A percentile compares a stretch with the other conserved stretches of the same genome.
phyloP scores from a whole-genome alignment of 768 basidiomycete species.

The Tylopilus felleus region DNA sequence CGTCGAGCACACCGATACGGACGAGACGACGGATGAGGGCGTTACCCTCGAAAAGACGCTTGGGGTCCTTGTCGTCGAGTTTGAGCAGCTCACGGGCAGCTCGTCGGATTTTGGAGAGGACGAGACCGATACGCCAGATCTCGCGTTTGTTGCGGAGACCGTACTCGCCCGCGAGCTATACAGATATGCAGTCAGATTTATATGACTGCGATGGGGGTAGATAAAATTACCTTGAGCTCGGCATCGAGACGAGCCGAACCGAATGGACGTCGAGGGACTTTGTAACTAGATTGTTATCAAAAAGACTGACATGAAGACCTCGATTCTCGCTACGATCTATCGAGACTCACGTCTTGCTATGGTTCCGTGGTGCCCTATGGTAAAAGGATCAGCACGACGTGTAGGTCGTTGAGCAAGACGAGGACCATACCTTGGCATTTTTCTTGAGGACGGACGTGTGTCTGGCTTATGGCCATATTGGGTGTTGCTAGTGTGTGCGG shows the following conservation, averaged over 20 bases:
- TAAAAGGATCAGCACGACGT: conserved; percentile 26
- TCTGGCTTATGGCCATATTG: conserved; percentile 34
- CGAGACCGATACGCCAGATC: conserved; percentile 99
- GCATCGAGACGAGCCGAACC: conserved; percentile 98
- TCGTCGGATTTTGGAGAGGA: conserved; percentile 99
- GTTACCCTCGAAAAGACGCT: conserved; percentile 99
- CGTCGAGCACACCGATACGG: conserved; percentile 99
- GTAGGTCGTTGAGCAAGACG: conserved; percentile 3
- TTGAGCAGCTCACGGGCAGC: conserved; percentile 99
- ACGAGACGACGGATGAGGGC: conserved; percentile 95
- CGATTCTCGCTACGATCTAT: conserved; percentile 71
- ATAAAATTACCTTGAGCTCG: conserved; percentile 83
- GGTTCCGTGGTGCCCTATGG: conserved; percentile 83
- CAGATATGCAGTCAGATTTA: neutral
- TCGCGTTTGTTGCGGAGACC: conserved; percentile 99
- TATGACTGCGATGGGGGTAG: neutral
- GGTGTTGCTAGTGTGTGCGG: conserved; percentile 28
- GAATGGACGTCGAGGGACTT: conserved; percentile 97
- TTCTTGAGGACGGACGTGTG: conserved; percentile 49
- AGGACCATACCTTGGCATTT: conserved; percentile 79
- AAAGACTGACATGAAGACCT: conserved; percentile 57
- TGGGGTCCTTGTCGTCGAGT: conserved; percentile 98
- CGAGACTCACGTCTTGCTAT: conserved; percentile 91
- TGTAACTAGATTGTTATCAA: conserved; percentile 70
- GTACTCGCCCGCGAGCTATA: conserved; percentile 98